A percentile compares a stretch with the other conserved stretches of the same genome.
phyloP scores from a whole-genome alignment of 345 rosid genomes.

The Trapa bicornis region DNA sequence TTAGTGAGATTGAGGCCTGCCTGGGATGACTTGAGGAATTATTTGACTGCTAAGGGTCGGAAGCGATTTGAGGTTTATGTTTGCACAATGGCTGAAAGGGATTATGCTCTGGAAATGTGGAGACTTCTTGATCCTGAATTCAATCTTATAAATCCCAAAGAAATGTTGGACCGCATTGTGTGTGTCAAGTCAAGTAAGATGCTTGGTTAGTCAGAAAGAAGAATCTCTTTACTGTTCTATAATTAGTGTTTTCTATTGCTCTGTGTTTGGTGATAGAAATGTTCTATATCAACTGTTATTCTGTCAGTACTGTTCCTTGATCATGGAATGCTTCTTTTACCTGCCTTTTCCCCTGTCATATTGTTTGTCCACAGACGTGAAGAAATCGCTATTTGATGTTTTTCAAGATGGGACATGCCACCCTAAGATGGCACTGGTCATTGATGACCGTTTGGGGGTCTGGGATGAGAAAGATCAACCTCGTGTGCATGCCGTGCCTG shows the following conservation, averaged over 20 bases:
- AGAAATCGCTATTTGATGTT: slow-evolving; percentile 79
- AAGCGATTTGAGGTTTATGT: slow-evolving; percentile 99
- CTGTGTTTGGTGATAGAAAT: not conserved
- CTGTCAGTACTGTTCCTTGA: not conserved
- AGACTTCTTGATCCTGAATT: slow-evolving; percentile 99
- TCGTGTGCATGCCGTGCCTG: slow-evolving; percentile 96
- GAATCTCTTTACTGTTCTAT: not conserved
- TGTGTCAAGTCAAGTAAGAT: slow-evolving; percentile 89
- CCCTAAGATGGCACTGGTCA: slow-evolving; percentile 93
- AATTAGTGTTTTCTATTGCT: not conserved
- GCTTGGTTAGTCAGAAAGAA: not conserved
- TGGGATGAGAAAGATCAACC: slow-evolving; percentile 99
- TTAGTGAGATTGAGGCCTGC: slow-evolving; percentile 99
- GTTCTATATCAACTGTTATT: not conserved
- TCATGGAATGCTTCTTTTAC: not conserved
- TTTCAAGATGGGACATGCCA: slow-evolving; percentile 82
- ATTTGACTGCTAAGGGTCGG: slow-evolving; percentile 90
- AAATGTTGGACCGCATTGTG: slow-evolving; percentile 69
- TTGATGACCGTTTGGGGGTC: slow-evolving; percentile 94
- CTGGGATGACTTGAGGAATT: slow-evolving; percentile 90
- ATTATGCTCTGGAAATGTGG: slow-evolving; percentile 99
- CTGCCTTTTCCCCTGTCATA: not conserved
- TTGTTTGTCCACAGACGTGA: slow-evolving; percentile 37
- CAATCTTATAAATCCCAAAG: slow-evolving; percentile 65
- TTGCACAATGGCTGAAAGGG: slow-evolving; percentile 99